Conservation (phyloP, 495 filamentous ascomycete species). For the Peziza echinospora region DNA sequence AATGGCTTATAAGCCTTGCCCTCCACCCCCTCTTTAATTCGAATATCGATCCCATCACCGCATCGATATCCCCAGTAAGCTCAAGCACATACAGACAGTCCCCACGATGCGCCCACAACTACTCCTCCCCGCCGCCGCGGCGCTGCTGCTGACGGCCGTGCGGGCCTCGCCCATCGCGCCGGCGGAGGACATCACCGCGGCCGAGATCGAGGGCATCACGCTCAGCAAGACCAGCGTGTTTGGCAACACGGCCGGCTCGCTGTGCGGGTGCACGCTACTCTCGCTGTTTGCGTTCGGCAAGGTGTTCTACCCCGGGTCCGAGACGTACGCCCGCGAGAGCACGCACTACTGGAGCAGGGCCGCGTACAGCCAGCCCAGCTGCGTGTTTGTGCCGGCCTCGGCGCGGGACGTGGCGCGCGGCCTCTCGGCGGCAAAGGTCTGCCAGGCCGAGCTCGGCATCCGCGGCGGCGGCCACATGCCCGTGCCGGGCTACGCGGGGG, state of each 20-base stretch:
- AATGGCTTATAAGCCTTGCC: no score
- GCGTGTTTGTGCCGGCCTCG: neutral
- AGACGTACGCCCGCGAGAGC: neutral
- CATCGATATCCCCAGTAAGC: no score
- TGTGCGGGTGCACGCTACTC: neutral
- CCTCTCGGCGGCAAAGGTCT: conserved; percentile 11
- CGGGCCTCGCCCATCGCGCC: neutral
- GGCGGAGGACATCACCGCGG: neutral
- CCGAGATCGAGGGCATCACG: neutral
- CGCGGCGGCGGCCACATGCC: conserved; percentile 31
- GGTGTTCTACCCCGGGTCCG: neutral
- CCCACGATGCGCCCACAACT: no score
- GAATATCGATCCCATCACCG: no score
- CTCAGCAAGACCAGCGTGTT: neutral
- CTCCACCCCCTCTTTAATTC: no score
- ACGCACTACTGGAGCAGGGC: neutral
- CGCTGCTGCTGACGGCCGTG: no score
- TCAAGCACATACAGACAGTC: no score
- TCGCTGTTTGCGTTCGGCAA: neutral
- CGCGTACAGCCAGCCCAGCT: neutral
- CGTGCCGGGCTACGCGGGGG: conserved; percentile 28
- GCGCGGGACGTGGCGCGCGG: neutral
- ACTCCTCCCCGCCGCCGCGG: no score
- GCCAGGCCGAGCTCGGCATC: conserved; percentile 27
- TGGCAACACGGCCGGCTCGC: neutral